Evolutionary conservation across 2,329 filamentous ascomycete genomes (phyloP), one percentile per base, ranked within the genome.

Genomic region (Trichoderma harzianum): DNA sequence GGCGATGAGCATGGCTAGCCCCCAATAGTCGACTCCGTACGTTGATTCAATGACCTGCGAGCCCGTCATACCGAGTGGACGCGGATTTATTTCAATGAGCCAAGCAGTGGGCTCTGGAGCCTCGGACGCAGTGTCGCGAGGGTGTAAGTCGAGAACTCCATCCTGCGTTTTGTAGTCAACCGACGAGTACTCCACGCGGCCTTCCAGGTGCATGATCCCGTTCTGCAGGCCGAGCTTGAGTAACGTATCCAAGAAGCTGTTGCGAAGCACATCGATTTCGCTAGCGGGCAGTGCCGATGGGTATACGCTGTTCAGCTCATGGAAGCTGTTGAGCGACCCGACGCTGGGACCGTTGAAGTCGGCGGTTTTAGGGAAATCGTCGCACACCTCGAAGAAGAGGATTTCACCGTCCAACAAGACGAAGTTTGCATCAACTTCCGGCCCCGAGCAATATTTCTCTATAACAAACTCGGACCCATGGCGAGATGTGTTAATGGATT

Each of bases 401-500:
- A 76, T 34, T 55, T 76, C 32, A 0, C 75, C 75, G 39, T 76
- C 73, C 10, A 55, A 39, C 18, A 76, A 69, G 16, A 76, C 74
- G 28, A 76, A 69, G 70, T 76, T 76, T 26, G 64, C 70, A 51
- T 76, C 75, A 1, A 76, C 58, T 64, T 77, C 75, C n/a, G 75
- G 75, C 2, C 75, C 75, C 3, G 73, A 71, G 34, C 70, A 62
- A 34, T 76, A 76, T n/a, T 71, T 34, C 51, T 77, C 75, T 21
- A 77, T 72, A 4, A 77, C 71, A 53, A 74, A 62, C 24, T 71
- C 69, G 10, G 43, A 24, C 39, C 71, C 68, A 55, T 74, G 71
- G 28, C 63, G 63, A 16, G 55, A 61, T 36, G 62, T 68, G 36
- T 74, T 51, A 34, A 75, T 73, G 14, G 63, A 61, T 26, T 55